Conservation (phyloP, 495 filamentous ascomycete genomes). For the Penicillium robsamsonii region DNA sequence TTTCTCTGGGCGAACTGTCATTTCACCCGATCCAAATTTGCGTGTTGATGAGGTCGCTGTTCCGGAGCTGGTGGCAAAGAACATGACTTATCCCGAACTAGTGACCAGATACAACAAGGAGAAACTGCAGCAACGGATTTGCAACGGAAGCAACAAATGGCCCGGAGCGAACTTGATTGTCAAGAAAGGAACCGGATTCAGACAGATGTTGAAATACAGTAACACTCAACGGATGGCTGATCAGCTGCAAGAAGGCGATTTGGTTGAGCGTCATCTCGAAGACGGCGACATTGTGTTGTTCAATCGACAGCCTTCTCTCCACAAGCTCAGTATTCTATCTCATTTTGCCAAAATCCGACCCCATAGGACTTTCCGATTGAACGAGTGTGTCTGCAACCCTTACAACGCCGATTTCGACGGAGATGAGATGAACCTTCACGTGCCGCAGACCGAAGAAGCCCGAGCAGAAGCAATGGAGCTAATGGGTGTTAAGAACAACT, state of each 20-base stretch:
- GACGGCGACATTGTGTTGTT: conserved; percentile 97
- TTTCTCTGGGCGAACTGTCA: conserved; percentile 95
- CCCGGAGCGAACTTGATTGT: conserved; percentile 83
- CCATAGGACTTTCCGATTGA: conserved; percentile 93
- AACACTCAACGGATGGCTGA: conserved; percentile 64
- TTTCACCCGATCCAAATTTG: conserved; percentile 93
- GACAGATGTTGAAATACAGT: conserved; percentile 72
- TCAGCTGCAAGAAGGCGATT: conserved; percentile 74
- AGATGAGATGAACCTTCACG: conserved; percentile 98
- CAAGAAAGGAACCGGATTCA: conserved; percentile 67
- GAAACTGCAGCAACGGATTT: conserved; percentile 69
- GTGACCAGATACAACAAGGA: conserved; percentile 79
- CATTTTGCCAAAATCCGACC: conserved; percentile 91
- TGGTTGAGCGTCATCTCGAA: conserved; percentile 91
- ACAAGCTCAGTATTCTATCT: conserved; percentile 96
- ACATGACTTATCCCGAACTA: conserved; percentile 90
- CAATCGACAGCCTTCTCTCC: conserved; percentile 95
- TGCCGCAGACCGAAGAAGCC: conserved; percentile 97
- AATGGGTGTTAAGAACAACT: conserved; percentile 97
- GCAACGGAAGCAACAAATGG: conserved; percentile 71
- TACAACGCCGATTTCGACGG: conserved; percentile 99
- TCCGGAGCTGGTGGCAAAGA: conserved; percentile 83
- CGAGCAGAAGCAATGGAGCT: conserved; percentile 90
- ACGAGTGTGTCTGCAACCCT: conserved; percentile 96
- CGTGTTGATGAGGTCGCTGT: conserved; percentile 93